Base-by-base conservation (phyloP, 2,329 filamentous ascomycete species). In the Trichophyton mentagrophytes region DNA sequence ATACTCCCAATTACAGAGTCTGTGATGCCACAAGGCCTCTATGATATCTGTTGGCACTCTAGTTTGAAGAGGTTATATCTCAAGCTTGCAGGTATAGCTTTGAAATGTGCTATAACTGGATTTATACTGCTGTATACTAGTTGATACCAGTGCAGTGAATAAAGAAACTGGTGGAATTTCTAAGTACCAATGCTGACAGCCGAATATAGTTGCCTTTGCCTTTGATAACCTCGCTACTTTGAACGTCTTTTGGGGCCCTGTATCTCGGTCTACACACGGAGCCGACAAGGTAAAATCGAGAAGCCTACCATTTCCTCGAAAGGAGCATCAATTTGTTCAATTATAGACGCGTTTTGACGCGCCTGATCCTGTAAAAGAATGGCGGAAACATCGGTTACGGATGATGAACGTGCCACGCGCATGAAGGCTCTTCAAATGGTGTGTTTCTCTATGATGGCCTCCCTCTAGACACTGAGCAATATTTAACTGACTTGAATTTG, bases 351-450 rank as follows among this genome's bases (percentile, higher is more conserved):
- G 51, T 36, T 38, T 51, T 58, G 22, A 57, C 40, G 27, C 38
- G 13, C 8, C 5, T 9, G 22, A 20, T 8, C 5, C 25, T 42
- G n/a, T 46, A 62, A 51, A 11, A 62, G 46, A 11, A 67, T 60
- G 61, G 53, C 46, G 9, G 59, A 57, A 20, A 62, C 66, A 63
- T 25, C 40, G 25, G 51, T 36, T 33, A n/a, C 40, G 5, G 65
- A 66, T 3, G 44, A 55, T 7, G 60, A 62, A 22, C 61, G 61
- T 25, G 62, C 66, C 49, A 64, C 66, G 40, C 67, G 64, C 33
- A 61, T 71, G 25, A 64, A 68, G 25, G 64, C 51, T 56, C 63
- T 72, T 59, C 69, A 72, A 61, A 69, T 72, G 69, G 69, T 70
- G 63, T 47, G 57, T 57, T 57, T 6, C 42, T 53, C 44, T 17